These are phyloP conservation scores for Stenogyne calaminthoides DNA, from an alignment of 305 asterid genomes.

Conservation along the genomic window DNA sequence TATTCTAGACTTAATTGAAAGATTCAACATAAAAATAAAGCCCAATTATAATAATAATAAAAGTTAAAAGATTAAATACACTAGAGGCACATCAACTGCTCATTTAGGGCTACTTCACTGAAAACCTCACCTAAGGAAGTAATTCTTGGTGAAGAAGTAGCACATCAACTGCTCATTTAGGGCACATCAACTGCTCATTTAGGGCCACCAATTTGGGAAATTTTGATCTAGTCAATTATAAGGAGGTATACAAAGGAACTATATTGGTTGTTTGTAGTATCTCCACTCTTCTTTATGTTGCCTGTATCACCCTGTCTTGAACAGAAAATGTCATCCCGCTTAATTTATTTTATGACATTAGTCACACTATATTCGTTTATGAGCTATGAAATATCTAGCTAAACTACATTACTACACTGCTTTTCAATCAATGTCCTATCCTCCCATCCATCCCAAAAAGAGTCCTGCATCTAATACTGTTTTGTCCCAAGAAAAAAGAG, in stretches of 20 bases:
- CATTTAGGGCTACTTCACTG: constrained; percentile 35
- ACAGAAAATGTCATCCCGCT: not conserved
- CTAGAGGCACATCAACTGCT: not conserved
- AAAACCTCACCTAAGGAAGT: constrained; percentile 28
- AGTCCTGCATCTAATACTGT: not conserved
- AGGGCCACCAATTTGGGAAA: constrained; percentile 33
- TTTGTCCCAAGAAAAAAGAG: not conserved
- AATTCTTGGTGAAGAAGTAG: constrained; percentile 36
- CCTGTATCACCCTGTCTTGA: constrained; percentile 9
- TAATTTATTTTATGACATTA: constrained; percentile 4
- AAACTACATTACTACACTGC: constrained; percentile 2
- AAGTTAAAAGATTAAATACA: too few species aligned
- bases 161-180: constrained; percentile 33
- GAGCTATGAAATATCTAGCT: constrained; percentile 20
- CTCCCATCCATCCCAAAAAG: not conserved
- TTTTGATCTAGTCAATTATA: constrained; percentile 38
- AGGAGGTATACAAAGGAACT: constrained; percentile 40
- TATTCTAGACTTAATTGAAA: too few species aligned
- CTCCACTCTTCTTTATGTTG: constrained; percentile 10
- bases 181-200: too few species aligned
- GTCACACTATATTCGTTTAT: not conserved
- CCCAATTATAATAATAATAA: too few species aligned
- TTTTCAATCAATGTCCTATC: not conserved
- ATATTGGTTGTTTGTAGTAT: constrained; percentile 26
- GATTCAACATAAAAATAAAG: too few species aligned